Conservation (phyloP, 129 eudicot species). For the Smallanthus sonchifolius region DNA sequence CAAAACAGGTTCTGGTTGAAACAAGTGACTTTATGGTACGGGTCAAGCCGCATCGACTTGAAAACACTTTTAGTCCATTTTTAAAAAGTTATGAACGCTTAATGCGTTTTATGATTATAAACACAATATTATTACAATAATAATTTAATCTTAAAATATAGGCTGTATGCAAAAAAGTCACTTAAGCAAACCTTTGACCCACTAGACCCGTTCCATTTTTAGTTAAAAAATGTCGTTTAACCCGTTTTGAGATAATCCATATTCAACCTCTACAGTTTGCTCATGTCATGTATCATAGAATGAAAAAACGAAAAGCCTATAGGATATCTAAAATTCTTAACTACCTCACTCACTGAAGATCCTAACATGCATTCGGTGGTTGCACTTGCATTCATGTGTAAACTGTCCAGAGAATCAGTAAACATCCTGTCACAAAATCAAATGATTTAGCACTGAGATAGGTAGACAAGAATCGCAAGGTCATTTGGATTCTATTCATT, state of each 20-base stretch:
- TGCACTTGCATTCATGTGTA: conserved; percentile 49
- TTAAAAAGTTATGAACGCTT: not conserved
- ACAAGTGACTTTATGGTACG: not conserved
- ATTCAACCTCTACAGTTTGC: not conserved
- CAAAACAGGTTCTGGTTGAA: not conserved
- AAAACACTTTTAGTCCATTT: not conserved
- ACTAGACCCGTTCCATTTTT: not conserved
- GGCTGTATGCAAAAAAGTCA: not conserved
- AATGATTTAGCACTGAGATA: not conserved
- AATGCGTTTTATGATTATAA: not conserved
- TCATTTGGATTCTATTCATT: not conserved
- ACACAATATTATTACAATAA: not conserved
- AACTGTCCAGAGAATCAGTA: conserved; percentile 74
- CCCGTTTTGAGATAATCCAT: not conserved
- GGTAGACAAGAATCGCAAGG: not conserved
- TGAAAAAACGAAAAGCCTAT: not conserved
- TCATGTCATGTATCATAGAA: not conserved
- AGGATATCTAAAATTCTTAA: not conserved
- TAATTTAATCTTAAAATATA: not conserved
- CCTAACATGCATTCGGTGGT: conserved; percentile 54
- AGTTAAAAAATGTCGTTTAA: not conserved
- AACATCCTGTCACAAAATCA: conserved; percentile 56
- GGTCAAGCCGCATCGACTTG: not conserved
- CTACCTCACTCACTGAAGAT: conserved; percentile 63
- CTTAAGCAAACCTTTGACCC: not conserved